Base-by-base conservation (phyloP, 148 eudicot species). In the Fagopyrum homotropicum region DNA sequence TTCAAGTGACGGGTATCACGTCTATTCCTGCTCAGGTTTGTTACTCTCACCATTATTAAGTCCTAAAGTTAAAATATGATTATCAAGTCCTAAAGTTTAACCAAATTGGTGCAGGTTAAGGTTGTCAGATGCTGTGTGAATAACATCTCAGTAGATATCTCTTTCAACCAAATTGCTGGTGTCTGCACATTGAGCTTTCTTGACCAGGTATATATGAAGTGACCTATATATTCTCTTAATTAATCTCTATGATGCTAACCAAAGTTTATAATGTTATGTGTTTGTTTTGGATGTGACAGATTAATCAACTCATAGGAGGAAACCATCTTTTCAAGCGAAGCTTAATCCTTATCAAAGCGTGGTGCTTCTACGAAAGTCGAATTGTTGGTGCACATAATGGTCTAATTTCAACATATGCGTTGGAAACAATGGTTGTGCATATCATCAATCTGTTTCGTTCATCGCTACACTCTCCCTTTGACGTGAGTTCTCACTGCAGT, bases 281-380 rank as follows among this genome's bases (percentile, higher is more conserved):
- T 49, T 7, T 45, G 14, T 52, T 59, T 76, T 76, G n/a, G 61
- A 1, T 66, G 55, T 54, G 60, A 7, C 73, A 86, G 85, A 87
- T 84, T 80, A 84, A 90, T 82, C 86, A 44, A 12, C 63, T 73
- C 52, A 56, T 85, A 61, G 86, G 86, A 8, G 82, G 81, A 78
- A 77, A 86, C 69, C 85, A 89, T 78, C 80, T 89, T n/a, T 83
- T 85, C 77, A 89, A 86, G 72, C 83, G 82, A 19, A 86, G 92
- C 75, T 75, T 89, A 14, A 79, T 87, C 70, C 77, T 89, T 44
- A 79, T 89, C 30, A 89, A 89, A 77, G 79, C 92, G 30, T 89
- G 92, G 90, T 89, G 90, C 80, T 82, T 81, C 51, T 89, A 89
- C 11, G 92, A 89, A 75, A 86, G 92, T 75, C 77, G 83, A 4